A percentile compares a stretch with the other conserved stretches of the same genome.
phyloP scores from a whole-genome alignment of 164 flowering plant genomes.

The Malania oleifera region DNA sequence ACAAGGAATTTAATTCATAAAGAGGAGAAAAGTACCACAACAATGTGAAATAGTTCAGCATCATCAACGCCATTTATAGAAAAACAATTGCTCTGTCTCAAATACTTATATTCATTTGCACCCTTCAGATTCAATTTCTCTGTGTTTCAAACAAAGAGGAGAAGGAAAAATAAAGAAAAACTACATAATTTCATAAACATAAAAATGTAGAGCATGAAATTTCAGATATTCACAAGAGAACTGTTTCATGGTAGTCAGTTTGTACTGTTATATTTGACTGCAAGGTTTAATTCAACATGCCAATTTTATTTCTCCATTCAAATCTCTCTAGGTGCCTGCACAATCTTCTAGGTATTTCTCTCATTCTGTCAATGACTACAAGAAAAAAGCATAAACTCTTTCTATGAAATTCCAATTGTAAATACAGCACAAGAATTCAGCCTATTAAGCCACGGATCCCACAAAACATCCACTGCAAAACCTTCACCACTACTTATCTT shows the following conservation, averaged over 20 bases:
- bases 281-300: too few species aligned
- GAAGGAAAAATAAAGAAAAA: background rate
- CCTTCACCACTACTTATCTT: too few species aligned
- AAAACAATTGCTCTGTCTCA: constrained; percentile 79
- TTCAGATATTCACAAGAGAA: background rate
- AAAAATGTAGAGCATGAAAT: background rate
- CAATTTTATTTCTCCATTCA: background rate
- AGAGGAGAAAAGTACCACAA: constrained; percentile 44
- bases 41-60: constrained; percentile 68
- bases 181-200: background rate
- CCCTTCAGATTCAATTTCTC: constrained; percentile 74
- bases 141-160: constrained; percentile 25
- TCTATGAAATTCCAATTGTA: background rate
- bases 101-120: constrained; percentile 73
- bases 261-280: too few species aligned
- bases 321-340: background rate
- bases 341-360: background rate
- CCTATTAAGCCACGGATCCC: too few species aligned
- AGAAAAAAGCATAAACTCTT: background rate
- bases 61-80: constrained; percentile 83
- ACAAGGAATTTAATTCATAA: background rate
- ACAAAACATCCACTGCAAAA: too few species aligned
- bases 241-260: too few species aligned
- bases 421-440: too few species aligned
- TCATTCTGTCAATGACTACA: background rate